Base-by-base conservation (phyloP, 2,329 filamentous ascomycete genomes). In the Aureobasidium sp. region DNA sequence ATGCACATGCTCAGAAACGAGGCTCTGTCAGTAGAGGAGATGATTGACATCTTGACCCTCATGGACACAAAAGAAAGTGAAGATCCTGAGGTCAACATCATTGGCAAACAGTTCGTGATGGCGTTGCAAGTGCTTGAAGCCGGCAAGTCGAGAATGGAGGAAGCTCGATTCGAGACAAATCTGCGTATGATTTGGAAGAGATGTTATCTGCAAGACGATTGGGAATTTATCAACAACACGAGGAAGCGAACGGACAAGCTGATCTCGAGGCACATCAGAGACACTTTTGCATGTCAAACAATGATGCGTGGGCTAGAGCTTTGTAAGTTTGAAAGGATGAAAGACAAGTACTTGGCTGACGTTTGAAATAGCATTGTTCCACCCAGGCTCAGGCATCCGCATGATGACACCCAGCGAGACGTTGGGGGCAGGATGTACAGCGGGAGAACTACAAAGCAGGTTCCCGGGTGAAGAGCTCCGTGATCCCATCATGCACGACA, bases 171-270 rank as follows among this genome's bases (percentile, higher is more conserved):
- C 65, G 81, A 87, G 29, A 76, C 79, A 36, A 71, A 82, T 39
- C 76, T 84, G 56, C 79, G 78, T 64, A 74, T 85, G n/a, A 89
- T 97, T 65, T 99, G 94, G 94, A 88, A 94, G 70, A 85, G 94
- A 60, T 87, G 91, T 64, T 89, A 89, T 69, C 82, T 93, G 67
- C 85, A 87, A 55, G 92, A 97, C 72, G 85, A 97, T 71, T 99
- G 94, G 94, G 78, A 82, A 29, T 80, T 78, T 63, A 83, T 95
- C 70, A 93, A 94, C 70, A 85, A 90, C 67, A 93, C 89, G 0
- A 84, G 87, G 52, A 80, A 87, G 63, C 88, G 89, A 71, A 84
- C 85, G 62, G 91, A 96, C 69, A 76, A 78, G 3, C 82, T 89
- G 65, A 83, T 91, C 32, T 79, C 86, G 59, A 79, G 82, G 32